These are phyloP conservation scores for Fusarium pilosicola DNA, from an alignment of 2,329 filamentous ascomycete species.

Conservation along the genomic window DNA sequence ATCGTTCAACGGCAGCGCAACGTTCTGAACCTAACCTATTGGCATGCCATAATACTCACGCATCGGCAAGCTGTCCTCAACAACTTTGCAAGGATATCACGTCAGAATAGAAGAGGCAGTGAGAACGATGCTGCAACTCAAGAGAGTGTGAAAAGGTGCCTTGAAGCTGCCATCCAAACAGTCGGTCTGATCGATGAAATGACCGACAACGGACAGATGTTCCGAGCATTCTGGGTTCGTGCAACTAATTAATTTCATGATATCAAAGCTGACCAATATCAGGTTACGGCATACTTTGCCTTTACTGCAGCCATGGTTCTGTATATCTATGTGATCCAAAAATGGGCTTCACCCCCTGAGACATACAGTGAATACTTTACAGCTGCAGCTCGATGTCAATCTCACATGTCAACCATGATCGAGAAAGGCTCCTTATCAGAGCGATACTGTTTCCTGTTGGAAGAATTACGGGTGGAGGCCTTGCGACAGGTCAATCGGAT, in stretches of 20 bases:
- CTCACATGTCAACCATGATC: constrained; percentile 37
- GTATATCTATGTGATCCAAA: constrained; percentile 43
- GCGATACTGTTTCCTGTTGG: constrained; percentile 37
- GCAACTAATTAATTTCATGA: fast-evolving
- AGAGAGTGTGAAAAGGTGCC: constrained; percentile 36
- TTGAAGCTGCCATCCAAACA: constrained; percentile 36
- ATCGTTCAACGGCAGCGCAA: constrained; percentile 55
- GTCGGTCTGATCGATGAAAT: constrained; percentile 38
- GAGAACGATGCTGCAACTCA: constrained; percentile 14
- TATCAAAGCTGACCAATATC: neutral
- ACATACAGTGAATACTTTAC: constrained; percentile 32
- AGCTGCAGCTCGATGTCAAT: constrained; percentile 36
- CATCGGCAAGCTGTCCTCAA: constrained; percentile 52
- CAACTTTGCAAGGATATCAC: constrained; percentile 44
- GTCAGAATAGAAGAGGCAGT: neutral
- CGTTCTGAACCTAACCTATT: constrained; percentile 54
- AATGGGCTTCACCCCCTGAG: constrained; percentile 35
- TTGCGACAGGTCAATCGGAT: constrained; percentile 35
- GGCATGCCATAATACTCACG: constrained; percentile 54
- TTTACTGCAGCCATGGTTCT: constrained; percentile 41
- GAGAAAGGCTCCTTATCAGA: constrained; percentile 39
- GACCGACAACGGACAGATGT: constrained; percentile 38
- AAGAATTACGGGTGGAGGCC: constrained; percentile 38
- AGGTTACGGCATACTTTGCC: constrained; percentile 43
- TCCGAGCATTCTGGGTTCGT: constrained; percentile 38